Evolutionary conservation across 2,329 filamentous ascomycete genomes (phyloP), one percentile per base, ranked within the genome.

Genomic region (Ophiostoma triangulosporum): DNA sequence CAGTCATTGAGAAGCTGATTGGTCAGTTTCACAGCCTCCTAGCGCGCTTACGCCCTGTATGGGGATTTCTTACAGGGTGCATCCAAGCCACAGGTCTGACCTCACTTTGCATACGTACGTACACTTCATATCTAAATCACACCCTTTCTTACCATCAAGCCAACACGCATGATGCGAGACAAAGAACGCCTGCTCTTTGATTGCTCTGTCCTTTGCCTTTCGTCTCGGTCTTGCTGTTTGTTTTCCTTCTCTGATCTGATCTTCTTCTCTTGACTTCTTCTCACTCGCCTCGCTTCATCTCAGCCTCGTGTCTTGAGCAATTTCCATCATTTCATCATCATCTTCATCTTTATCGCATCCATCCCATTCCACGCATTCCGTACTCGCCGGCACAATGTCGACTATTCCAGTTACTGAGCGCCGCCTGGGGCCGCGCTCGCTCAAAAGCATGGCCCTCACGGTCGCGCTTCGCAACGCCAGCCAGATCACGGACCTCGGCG

Each of bases 401-500:
- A 12, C 20, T n/a, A 31, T 48, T 1, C 46, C 29, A 7, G 17
- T 31, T 17, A 11, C 46, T n/a, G 46, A 48, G 46, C 27, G 46
- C n/a, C 29, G 29, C 48, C 31, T 51, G 11, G 61, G 63, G 2
- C 60, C 64, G 33, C 58, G 60, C 57, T 74, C 75, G 31, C 69
- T 83, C 1, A 63, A 73, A 48, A 72, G 75, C 7, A 66, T 78
- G 56, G 74, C 75, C 60, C 72, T 72, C 4, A 64, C 66, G 35
- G 70, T 72, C 29, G 77, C 75, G 61, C 64, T 80, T 48, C 74
- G 73, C 58, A 75, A 81, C 60, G 68, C 80, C 57, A 66, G 68
- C 52, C 64, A 71, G 54, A 74, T 96, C 54, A 74, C 74, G 46
- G 82, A 87, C 65, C 73, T 96, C 45, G 87, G 86, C 59, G 76